Conservation (phyloP, 768 basidiomycete genomes). For the Hemileccinum impolitum region DNA sequence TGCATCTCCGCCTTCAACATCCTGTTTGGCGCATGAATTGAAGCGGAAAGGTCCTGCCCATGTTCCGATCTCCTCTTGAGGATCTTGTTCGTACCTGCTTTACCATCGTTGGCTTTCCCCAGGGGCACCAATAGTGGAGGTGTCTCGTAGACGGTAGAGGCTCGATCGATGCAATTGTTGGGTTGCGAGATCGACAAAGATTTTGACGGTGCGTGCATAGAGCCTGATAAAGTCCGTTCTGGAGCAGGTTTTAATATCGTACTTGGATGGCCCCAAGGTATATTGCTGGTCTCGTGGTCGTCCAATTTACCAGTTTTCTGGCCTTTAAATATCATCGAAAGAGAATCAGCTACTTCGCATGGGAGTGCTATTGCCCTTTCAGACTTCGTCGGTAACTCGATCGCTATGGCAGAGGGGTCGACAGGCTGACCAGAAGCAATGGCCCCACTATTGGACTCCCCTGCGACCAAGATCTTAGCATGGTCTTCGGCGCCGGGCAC, state of each 20-base stretch:
- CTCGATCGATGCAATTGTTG: background rate
- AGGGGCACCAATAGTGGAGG: background rate
- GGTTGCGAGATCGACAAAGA: background rate
- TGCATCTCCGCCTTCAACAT: background rate
- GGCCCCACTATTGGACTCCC: background rate
- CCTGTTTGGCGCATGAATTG: conserved; percentile 12
- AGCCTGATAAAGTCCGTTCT: conserved; percentile 8
- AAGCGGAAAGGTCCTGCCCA: conserved; percentile 2
- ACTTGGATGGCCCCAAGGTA: background rate
- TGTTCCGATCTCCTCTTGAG: background rate
- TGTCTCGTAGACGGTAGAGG: background rate
- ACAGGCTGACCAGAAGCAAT: background rate
- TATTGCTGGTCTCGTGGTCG: background rate
- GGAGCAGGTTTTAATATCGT: background rate
- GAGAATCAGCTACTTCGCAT: background rate
- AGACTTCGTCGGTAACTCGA: background rate
- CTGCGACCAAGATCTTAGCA: background rate
- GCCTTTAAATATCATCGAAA: background rate
- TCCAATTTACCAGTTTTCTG: background rate
- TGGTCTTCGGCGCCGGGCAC: background rate
- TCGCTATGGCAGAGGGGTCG: background rate
- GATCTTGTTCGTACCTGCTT: background rate
- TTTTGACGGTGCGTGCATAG: conserved; percentile 15
- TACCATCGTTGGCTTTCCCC: background rate
- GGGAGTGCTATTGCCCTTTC: background rate